Base-by-base conservation (phyloP, 768 basidiomycete species). In the Psilocybe tampanensis region DNA sequence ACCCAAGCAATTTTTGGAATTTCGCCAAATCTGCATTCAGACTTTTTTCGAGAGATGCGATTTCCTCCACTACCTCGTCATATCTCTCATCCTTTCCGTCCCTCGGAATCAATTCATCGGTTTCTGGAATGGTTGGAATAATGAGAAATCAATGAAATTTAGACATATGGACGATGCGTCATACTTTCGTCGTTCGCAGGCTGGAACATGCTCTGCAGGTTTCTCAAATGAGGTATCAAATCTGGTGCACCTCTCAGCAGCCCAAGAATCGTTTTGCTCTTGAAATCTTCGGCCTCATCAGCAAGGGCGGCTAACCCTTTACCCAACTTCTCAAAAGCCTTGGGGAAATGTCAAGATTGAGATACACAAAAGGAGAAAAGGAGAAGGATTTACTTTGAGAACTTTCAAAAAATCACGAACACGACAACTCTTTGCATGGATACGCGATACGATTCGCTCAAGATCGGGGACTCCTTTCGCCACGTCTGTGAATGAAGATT, bases 361-460 rank as follows among this genome's bases (percentile, higher is more conserved):
- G 33, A 13, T 58, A 18, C 43, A 50, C 18, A 32, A n/a, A 41
- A 22, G 34, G 29, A 12, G 42, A 18, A 26, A 33, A 9, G 24
- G 12, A 29, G 29, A 29, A 29, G 3, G 2, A 64, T 76, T 43
- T 68, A 95, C 94, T 44, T 75, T 73, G 9, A 97, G 79, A 21
- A 96, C 90, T 68, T 88, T 92, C 60, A 89, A 69, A 69, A 99
- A 99, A 66, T 97, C 94, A 62, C 81, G 86, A 58, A 95, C 84
- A 69, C 85, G 89, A 73, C 92, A 92, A 55, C 86, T 91, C 68
- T 90, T 94, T 12, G 95, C 95, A 67, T 98, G 97, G 54, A 98
- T 90, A 34, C 97, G 89, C 11, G 95, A 95, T 9, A 99, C 88
- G 55, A 97, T 86, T 13, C 97, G 91, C 68, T 98, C 94, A 8